Evolutionary conservation across 1,284 basidiomycete species (phyloP).

Genomic region (Pterulicium gracile): DNA sequence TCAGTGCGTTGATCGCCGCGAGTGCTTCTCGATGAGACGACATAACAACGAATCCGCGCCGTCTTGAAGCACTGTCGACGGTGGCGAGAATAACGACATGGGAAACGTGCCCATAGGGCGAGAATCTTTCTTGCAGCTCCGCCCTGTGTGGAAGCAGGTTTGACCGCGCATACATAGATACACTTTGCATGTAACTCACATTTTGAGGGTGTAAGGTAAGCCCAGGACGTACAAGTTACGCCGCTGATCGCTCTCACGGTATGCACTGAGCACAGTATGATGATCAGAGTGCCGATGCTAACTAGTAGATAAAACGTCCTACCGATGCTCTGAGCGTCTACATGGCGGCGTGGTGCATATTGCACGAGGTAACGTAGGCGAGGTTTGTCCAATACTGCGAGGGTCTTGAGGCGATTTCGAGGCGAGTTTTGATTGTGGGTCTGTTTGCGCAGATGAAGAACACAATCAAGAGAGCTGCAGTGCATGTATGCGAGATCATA

Average conservation of each 20-base stretch:
- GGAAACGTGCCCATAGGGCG: conserved; percentile 49
- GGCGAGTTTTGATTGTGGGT: too few species aligned
- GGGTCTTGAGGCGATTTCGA: too few species aligned
- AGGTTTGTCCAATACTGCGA: too few species aligned
- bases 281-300: too few species aligned
- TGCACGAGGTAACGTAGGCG: too few species aligned
- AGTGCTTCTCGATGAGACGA: conserved; percentile 56
- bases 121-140: conserved; percentile 53
- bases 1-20: conserved; percentile 50
- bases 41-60: conserved; percentile 75
- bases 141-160: conserved; percentile 23
- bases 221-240: conserved; percentile 74
- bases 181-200: conserved; percentile 30
- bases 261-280: neutral
- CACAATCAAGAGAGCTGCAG: too few species aligned
- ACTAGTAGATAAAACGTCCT: too few species aligned
- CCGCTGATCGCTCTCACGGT: conserved; percentile 36
- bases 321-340: too few species aligned
- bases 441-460: too few species aligned
- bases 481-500: too few species aligned
- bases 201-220: conserved; percentile 64
- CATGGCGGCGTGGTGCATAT: too few species aligned
- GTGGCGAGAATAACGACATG: conserved; percentile 73
- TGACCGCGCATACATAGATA: neutral
- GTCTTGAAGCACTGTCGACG: conserved; percentile 66